phyloP scores from a whole-genome alignment of 2,329 filamentous ascomycete species.

The Nectriaceae sp. region DNA sequence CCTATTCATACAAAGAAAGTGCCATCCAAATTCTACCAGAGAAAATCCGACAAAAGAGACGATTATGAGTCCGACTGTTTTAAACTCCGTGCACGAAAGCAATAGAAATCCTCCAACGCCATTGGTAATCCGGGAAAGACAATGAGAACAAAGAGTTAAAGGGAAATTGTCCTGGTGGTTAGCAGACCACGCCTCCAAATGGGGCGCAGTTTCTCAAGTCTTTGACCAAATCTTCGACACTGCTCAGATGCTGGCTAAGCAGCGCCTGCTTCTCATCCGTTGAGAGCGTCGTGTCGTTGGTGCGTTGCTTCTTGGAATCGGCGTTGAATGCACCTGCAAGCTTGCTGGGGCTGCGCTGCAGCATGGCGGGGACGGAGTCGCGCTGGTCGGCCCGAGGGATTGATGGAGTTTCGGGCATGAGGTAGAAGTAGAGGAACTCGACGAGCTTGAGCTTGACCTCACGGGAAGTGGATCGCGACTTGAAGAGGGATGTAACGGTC shows the following conservation, averaged over 20 bases:
- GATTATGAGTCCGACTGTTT: constrained; percentile 20
- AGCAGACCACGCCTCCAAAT: constrained; percentile 64
- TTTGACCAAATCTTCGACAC: constrained; percentile 81
- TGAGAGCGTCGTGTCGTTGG: constrained; percentile 53
- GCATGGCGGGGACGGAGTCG: constrained; percentile 50
- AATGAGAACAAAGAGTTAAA: constrained; percentile 1
- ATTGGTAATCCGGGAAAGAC: not conserved
- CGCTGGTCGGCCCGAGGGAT: constrained; percentile 51
- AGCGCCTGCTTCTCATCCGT: constrained; percentile 82
- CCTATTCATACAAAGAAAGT: constrained; percentile 26
- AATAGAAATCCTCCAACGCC: constrained; percentile 1
- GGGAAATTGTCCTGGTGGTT: constrained; percentile 2
- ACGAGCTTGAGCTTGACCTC: constrained; percentile 95
- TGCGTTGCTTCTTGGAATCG: constrained; percentile 32
- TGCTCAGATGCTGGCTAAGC: constrained; percentile 75
- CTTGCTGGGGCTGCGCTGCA: constrained; percentile 71
- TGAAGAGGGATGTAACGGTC: constrained; percentile 91
- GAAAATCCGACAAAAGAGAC: constrained; percentile 20
- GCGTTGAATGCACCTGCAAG: constrained; percentile 57
- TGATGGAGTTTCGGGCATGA: constrained; percentile 83
- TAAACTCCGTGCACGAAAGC: constrained; percentile 26
- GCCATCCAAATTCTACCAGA: constrained; percentile 22
- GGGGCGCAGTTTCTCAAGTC: constrained; percentile 80
- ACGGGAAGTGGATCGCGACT: constrained; percentile 78
- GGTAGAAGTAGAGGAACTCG: constrained; percentile 97